Evolutionary conservation across 1,139 yeast species (phyloP), one percentile per base, ranked within the genome.

Genomic region (Hanseniaspora uvarum): DNA sequence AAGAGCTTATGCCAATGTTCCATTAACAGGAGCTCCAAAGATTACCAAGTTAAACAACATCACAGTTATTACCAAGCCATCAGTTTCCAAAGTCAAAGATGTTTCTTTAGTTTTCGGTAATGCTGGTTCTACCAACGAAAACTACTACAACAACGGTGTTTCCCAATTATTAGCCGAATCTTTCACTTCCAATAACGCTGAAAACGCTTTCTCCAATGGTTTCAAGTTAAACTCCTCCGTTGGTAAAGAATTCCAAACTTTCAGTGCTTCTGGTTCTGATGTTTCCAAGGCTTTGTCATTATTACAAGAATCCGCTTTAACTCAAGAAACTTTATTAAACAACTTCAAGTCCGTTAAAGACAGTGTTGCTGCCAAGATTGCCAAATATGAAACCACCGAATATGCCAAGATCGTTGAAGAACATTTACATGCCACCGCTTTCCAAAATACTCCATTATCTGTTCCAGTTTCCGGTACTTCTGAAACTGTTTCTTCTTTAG

Each of bases 401-500:
- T 71, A 68, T 54, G 63, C 67, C 31, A 63, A 62, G 45, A 68
- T 70, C 74, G 83, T 81, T 52, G 65, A 80, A 62, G 86, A 82
- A 70, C 94, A 85, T 70, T 76, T 84, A 72, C 79, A 80, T 64
- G 78, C 88, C 58, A 77, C 88, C 58, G 94, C 94, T 55, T 85
- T 78, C 83, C 94, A 84, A 72, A 86, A 87, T 64, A 81, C 86
- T 64, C 81, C 92, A 24, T 74, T 84, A 62, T 83, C 83, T 55
- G 74, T 84, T 68, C 94, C 94, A 69, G 74, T 77, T 54, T 73
- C 75, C 62, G 94, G 94, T 74, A 83, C 86, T 59, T 61, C 72
- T 43, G 89, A 83, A 59, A 73, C 86, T 49, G 63, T 84, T 53
- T 68, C 72, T 47, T 77, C 75, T 59, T 73, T 85, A 68, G 80